These are phyloP conservation scores for Penicillium sclerotigenum DNA, from an alignment of 2,329 filamentous ascomycete species.

Conservation along the genomic window DNA sequence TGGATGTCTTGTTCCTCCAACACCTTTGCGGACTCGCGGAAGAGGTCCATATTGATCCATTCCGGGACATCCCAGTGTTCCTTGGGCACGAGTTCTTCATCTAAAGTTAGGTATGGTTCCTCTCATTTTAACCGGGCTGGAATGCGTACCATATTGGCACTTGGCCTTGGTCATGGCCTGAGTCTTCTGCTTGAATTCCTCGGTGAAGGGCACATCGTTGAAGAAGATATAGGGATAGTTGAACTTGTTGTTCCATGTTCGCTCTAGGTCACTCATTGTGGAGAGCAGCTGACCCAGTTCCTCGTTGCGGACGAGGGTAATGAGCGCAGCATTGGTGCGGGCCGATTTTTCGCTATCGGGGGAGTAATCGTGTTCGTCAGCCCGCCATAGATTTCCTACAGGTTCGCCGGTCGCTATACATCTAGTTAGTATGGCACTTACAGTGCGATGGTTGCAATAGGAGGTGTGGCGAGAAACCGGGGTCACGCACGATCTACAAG, in stretches of 20 bases:
- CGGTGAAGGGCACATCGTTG: constrained; percentile 89
- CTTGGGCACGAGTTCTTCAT: constrained; percentile 76
- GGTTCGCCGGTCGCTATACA: constrained; percentile 75
- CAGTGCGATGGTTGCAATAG: not conserved
- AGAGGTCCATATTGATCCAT: constrained; percentile 89
- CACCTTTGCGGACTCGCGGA: constrained; percentile 76
- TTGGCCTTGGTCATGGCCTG: constrained; percentile 81
- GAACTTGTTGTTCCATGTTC: constrained; percentile 97
- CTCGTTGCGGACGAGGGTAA: constrained; percentile 88
- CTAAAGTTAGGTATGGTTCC: constrained; percentile 23
- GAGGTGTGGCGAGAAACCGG: constrained; percentile 11
- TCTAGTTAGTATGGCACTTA: constrained; percentile 15
- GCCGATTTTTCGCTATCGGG: constrained; percentile 70
- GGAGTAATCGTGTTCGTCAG: constrained; percentile 71
- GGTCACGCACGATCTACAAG: constrained; percentile 73
- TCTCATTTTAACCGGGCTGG: constrained; percentile 14
- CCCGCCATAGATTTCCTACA: constrained; percentile 68
- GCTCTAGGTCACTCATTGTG: constrained; percentile 87
- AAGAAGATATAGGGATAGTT: constrained; percentile 99
- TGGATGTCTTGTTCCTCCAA: constrained; percentile 83
- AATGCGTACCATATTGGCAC: constrained; percentile 68
- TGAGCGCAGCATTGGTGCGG: constrained; percentile 88
- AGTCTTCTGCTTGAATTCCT: constrained; percentile 86
- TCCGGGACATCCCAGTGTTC: constrained; percentile 90
- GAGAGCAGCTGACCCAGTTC: constrained; percentile 80